Base-by-base conservation (phyloP, 352 stramenopile species). In the Pythium plurisporium region DNA sequence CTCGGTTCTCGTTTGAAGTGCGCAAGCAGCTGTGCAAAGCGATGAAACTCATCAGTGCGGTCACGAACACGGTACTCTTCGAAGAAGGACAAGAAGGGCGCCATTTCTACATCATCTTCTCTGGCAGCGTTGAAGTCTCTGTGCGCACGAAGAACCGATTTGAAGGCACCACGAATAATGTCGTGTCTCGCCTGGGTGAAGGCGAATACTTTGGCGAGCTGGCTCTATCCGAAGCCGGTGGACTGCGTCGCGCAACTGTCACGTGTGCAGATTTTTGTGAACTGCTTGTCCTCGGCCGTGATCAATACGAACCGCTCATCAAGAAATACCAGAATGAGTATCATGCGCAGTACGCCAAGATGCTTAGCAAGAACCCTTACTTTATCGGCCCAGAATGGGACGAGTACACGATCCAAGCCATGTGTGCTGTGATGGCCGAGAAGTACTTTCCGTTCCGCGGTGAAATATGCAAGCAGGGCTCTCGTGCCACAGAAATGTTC, bases 21-120 rank as follows among this genome's bases (percentile, higher is more conserved):
- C 84, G 84, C 27, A 94, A 94, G 41, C 78, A 91, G 41, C 58
- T 94, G 8, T 94, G 84, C 63, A 89, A 88, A 45, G 84, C 79
- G 0, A 88, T 94, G 78, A 73, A 74, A 12, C 74, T 91, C 27
- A 78, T 94, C 55, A 88, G 70, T 51, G 74, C 77, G 25, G 75
- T 89, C 48, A 87, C 81, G 37, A 94, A 91, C 52, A 94, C 79
- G 3, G 71, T 89, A 25, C 50, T 94, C 20, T 94, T 91, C 48
- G 75, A 87, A 55, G 81, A 94, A 74, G 83, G 83, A 0, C 77
- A 94, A 56, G 61, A 86, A 3, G 83, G 83, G 2, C 70, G 73
- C 14, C 81, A 91, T 41, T 94, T 94, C 36, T 94, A 94, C 56
- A 91, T 94, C 53, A 86, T 94, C 34, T 91, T 91, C 41, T 76